Evolutionary conservation across 371 early-diverging fungal species (phyloP).

Genomic region (Haplosporangium sp.): DNA sequence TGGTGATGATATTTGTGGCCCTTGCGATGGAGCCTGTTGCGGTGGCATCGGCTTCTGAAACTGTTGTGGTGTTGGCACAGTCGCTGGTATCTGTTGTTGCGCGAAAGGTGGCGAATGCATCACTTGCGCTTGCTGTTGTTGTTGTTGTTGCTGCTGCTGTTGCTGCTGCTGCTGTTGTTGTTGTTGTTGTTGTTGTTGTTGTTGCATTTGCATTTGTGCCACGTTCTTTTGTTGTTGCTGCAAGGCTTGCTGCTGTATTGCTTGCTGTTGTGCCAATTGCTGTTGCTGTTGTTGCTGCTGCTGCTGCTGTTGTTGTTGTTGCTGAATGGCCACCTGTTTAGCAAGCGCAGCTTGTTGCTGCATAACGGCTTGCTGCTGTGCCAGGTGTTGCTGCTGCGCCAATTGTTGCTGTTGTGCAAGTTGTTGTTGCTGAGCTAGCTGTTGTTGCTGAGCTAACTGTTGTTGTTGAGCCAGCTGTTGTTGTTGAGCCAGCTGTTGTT

Average conservation of each 20-base stretch:
- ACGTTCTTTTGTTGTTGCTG: slow-evolving; percentile 32
- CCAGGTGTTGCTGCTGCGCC: slow-evolving; percentile 19
- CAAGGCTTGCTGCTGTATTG: slow-evolving; percentile 14
- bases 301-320: slow-evolving; percentile 5
- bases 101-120: slow-evolving; percentile 29
- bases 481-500: slow-evolving; percentile 5
- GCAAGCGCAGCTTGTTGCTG: slow-evolving; percentile 18
- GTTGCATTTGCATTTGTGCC: slow-evolving; percentile 24
- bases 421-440: slow-evolving; percentile 21
- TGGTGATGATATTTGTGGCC: slow-evolving; percentile 25
- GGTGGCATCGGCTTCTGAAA: slow-evolving; percentile 18
- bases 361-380: slow-evolving; percentile 5
- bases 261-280: slow-evolving; percentile 14
- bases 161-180: slow-evolving; percentile 15
- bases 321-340: slow-evolving; percentile 2
- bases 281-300: slow-evolving; percentile 18
- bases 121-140: slow-evolving; percentile 5
- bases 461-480: no score
- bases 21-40: slow-evolving; percentile 6
- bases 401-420: slow-evolving; percentile 7
- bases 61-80: slow-evolving; percentile 20
- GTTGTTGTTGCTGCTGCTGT: slow-evolving; percentile 13
- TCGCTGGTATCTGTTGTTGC: slow-evolving; percentile 11
- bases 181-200: slow-evolving; percentile 12
- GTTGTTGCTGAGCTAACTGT: slow-evolving; percentile 27